Percentiles rank a stretch among this genome's conserved stretches.
These are phyloP conservation scores for Cystobasidium sp. DNA, from an alignment of 1,284 basidiomycete species.

Conservation along the genomic window DNA sequence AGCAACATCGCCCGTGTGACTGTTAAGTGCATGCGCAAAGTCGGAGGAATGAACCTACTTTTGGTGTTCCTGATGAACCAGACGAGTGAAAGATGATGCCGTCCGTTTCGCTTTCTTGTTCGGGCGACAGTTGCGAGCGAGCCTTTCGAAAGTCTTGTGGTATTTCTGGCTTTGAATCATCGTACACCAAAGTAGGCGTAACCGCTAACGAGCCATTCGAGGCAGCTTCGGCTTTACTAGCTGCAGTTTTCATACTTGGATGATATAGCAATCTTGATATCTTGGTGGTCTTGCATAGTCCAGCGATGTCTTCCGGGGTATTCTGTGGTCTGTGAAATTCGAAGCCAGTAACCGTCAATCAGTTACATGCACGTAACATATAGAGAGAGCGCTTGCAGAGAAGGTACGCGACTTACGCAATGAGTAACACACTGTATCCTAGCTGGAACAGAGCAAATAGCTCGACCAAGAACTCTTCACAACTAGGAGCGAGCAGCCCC, in stretches of 20 bases:
- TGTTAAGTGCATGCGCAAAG: too few relatives aligned
- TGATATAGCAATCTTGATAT: slow-evolving; percentile 62
- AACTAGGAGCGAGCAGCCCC: slow-evolving; percentile 57
- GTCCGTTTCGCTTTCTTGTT: slow-evolving; percentile 33
- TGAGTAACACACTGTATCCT: slow-evolving; percentile 58
- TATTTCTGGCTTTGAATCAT: background rate
- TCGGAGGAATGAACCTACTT: slow-evolving; percentile 12
- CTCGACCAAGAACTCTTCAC: slow-evolving; percentile 57
- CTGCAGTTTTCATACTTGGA: slow-evolving; percentile 57
- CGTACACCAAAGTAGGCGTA: slow-evolving; percentile 5
- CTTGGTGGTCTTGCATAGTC: slow-evolving; percentile 63
- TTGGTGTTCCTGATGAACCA: slow-evolving; percentile 41
- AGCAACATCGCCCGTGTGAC: background rate
- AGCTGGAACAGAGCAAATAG: slow-evolving; percentile 57
- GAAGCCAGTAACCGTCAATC: slow-evolving; percentile 5
- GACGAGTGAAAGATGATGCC: slow-evolving; percentile 43
- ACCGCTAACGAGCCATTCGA: slow-evolving; percentile 5
- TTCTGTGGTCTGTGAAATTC: slow-evolving; percentile 59
- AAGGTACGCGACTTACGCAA: slow-evolving; percentile 54
- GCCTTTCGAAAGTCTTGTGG: background rate
- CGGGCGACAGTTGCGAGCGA: slow-evolving; percentile 12
- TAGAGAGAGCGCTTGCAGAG: background rate
- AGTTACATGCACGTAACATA: background rate
- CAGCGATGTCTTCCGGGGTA: slow-evolving; percentile 64
- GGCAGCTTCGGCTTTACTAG: slow-evolving; percentile 37